phyloP scores from a whole-genome alignment of 225 moss, liverwort and hornwort genomes.

The Thuidium tamariscinum region DNA sequence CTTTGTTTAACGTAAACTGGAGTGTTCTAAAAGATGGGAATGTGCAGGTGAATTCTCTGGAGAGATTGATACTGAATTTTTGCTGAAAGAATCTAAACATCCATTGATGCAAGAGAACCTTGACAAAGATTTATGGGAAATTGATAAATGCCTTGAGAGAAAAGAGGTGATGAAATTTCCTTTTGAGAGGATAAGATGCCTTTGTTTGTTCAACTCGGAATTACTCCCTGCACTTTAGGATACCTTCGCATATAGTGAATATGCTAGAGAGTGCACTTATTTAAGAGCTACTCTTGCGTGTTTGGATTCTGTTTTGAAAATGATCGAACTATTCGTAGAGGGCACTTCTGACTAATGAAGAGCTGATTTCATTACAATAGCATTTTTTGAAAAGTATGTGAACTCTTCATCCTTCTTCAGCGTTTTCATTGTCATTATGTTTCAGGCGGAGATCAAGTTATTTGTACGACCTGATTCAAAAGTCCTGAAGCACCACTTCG shows the following conservation, averaged over 20 bases:
- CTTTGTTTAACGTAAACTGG: background rate
- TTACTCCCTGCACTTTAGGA: background rate
- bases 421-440: background rate
- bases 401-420: background rate
- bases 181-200: background rate
- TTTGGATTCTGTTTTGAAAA: background rate
- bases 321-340: background rate
- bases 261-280: background rate
- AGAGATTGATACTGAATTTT: slow-evolving; percentile 55
- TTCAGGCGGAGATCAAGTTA: slow-evolving; percentile 76
- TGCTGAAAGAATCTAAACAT: slow-evolving; percentile 59
- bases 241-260: background rate
- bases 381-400: background rate
- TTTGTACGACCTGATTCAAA: slow-evolving; percentile 54
- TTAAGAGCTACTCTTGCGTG: background rate
- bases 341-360: background rate
- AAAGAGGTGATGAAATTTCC: slow-evolving; percentile 57
- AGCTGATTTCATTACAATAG: background rate
- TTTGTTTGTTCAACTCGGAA: background rate
- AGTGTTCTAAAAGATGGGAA: background rate
- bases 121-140: slow-evolving; percentile 68
- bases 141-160: slow-evolving; percentile 67
- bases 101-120: slow-evolving; percentile 58
- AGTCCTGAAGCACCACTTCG: slow-evolving; percentile 72
- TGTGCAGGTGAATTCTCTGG: slow-evolving; percentile 28